A percentile compares a stretch with the other conserved stretches of the same genome.
phyloP scores from a whole-genome alignment of 345 rosid species.

The Aethionema arabicum region DNA sequence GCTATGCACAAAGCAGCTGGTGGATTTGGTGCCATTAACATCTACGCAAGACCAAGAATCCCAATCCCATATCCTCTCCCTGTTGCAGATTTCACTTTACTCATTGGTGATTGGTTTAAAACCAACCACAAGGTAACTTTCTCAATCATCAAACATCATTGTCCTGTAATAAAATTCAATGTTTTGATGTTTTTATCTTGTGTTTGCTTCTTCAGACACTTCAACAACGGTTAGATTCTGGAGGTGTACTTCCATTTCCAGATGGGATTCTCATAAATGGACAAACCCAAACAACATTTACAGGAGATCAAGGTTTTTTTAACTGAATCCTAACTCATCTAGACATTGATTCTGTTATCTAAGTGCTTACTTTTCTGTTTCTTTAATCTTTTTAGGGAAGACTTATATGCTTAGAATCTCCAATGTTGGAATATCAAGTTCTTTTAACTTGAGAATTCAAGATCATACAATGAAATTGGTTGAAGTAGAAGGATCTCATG shows the following conservation, averaged over 20 bases:
- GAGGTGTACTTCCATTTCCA: slow-evolving; percentile 62
- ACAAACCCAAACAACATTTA: slow-evolving; percentile 47
- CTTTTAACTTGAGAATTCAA: slow-evolving; percentile 84
- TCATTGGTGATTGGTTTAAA: slow-evolving; percentile 85
- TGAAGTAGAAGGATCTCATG: slow-evolving; percentile 93
- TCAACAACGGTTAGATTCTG: slow-evolving; percentile 60
- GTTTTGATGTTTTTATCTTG: slow-evolving; percentile 1
- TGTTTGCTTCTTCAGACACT: slow-evolving; percentile 39
- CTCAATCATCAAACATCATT: too few relatives aligned
- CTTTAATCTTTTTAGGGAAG: slow-evolving; percentile 53
- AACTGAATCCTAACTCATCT: background rate
- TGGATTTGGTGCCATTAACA: slow-evolving; percentile 70
- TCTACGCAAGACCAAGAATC: slow-evolving; percentile 62
- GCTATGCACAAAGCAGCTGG: slow-evolving; percentile 82
- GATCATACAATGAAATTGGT: slow-evolving; percentile 74
- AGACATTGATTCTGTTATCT: background rate
- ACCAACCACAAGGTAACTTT: slow-evolving; percentile 84
- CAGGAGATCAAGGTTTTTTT: slow-evolving; percentile 58
- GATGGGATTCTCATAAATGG: slow-evolving; percentile 70
- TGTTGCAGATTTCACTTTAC: slow-evolving; percentile 66
- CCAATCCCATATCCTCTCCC: slow-evolving; percentile 78
- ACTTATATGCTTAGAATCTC: slow-evolving; percentile 86
- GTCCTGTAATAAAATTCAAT: background rate
- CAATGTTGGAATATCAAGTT: slow-evolving; percentile 67
- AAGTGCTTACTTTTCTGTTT: background rate